These are phyloP conservation scores for Colletotrichum costaricense DNA, from an alignment of 2,329 filamentous ascomycete genomes.

Conservation along the genomic window DNA sequence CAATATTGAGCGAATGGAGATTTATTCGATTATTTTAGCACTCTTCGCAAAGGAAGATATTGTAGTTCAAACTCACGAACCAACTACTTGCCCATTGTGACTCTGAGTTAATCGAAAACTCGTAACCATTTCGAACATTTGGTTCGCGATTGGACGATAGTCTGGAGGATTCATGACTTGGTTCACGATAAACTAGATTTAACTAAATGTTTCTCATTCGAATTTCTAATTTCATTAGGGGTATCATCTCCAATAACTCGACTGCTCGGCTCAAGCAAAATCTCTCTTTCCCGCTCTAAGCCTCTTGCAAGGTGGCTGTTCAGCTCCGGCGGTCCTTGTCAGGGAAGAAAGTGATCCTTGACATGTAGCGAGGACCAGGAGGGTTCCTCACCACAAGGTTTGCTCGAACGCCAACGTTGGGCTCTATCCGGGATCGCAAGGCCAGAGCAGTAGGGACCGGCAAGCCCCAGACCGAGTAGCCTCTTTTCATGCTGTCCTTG, in stretches of 20 bases:
- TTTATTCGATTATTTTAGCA: no score
- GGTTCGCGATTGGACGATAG: neutral
- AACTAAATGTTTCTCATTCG: no score
- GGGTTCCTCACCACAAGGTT: neutral
- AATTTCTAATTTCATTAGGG: neutral
- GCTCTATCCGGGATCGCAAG: slow-evolving; percentile 13
- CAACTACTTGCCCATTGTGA: no score
- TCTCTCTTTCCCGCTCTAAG: neutral
- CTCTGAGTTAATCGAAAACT: no score
- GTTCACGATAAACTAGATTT: neutral
- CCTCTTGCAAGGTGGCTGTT: neutral
- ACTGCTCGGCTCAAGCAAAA: neutral
- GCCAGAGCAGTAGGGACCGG: neutral
- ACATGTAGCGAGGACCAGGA: neutral
- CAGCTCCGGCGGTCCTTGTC: neutral
- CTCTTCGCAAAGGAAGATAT: no score
- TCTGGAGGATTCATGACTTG: neutral
- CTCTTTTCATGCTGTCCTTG: slow-evolving; percentile 44
- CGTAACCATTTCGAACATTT: neutral
- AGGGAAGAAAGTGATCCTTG: slow-evolving; percentile 7
- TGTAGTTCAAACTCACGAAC: no score
- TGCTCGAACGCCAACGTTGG: slow-evolving; percentile 1
- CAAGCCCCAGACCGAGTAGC: slow-evolving; percentile 42
- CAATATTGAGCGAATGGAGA: no score
- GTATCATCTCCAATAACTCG: neutral